Base-by-base conservation (phyloP, 768 basidiomycete species). In the Phylloporus scabripes region DNA sequence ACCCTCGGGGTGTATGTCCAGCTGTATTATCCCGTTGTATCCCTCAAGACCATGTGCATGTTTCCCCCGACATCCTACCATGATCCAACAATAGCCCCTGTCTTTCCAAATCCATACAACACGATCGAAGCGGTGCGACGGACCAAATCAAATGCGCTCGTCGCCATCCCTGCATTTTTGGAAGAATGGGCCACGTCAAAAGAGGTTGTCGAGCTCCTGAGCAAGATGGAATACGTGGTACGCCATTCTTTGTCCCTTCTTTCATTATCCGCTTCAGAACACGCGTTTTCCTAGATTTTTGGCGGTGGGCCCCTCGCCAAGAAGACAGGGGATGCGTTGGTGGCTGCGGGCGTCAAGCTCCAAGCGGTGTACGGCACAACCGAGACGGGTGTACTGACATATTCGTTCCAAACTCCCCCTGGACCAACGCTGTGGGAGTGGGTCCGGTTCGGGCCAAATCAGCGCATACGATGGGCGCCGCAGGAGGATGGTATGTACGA, bases 401-500 rank as follows among this genome's bases (percentile, higher is more conserved):
- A 49, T 24, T 21, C 54, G 0, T 40, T 55, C 15, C 56, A 52
- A 1, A 21, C 8, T 39, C 43, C 52, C 1, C 7, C 17, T 0
- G 61, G 73, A 24, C 43, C 40, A 37, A 66, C 63, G 57, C 60
- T 64, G 7, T 76, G 69, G 65, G 58, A 70, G 4, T 73, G 64
- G 59, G 34, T 67, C 9, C 58, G 61, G 21, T 62, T 63, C 1
- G 51, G 56, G 2, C 58, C 67, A 0, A 49, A 52, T 5, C 48
- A 55, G 10, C 58, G 55, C 1, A 46, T 69, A 3, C 48, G 68
- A n/a, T 73, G 73, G 72, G 59, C 57, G 0, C 47, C 64, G 0
- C 70, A 71, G 37, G 69, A 56, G 0, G 71, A 73, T 20, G 68
- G 61, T 2, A 71, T 65, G 0, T 73, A 58, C 29, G 74, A 74